A percentile compares a stretch with the other conserved stretches of the same genome.
Conservation (phyloP, 179 eudicot genomes). For the Beta macrorhiza region DNA sequence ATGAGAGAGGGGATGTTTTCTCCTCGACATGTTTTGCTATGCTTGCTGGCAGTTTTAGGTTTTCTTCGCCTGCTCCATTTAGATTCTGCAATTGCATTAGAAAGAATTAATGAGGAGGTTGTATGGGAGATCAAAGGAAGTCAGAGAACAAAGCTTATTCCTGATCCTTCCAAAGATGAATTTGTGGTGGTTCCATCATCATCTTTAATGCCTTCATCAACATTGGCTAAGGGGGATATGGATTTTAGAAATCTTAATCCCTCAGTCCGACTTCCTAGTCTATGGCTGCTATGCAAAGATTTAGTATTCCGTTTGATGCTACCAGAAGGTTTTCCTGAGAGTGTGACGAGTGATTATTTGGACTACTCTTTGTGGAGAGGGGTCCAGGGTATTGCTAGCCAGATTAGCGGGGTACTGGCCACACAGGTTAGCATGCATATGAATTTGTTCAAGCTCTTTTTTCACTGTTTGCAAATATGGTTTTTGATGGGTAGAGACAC, state of each 20-base stretch:
- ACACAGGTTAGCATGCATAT: constrained; percentile 39
- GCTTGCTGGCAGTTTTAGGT: constrained; percentile 34
- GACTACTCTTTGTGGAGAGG: constrained; percentile 98
- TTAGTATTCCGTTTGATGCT: constrained; percentile 61
- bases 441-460: neutral
- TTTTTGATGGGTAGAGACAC: neutral
- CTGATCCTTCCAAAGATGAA: constrained; percentile 58
- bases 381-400: constrained; percentile 94
- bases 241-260: constrained; percentile 23
- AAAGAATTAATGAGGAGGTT: constrained; percentile 34
- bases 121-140: constrained; percentile 79
- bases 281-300: constrained; percentile 59
- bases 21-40: constrained; percentile 26
- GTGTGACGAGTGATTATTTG: constrained; percentile 89
- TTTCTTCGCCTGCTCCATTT: constrained; percentile 34
- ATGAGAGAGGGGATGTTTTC: constrained; percentile 13
- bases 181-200: constrained; percentile 50
- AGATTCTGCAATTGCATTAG: constrained; percentile 35
- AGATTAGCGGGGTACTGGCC: constrained; percentile 88
- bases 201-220: constrained; percentile 18
- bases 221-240: constrained; percentile 23
- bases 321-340: constrained; percentile 86
- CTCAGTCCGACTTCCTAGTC: constrained; percentile 30
- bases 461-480: neutral
- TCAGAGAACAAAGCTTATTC: constrained; percentile 53